phyloP scores from a whole-genome alignment of 495 filamentous ascomycete species.

The Cercophora sp. region DNA sequence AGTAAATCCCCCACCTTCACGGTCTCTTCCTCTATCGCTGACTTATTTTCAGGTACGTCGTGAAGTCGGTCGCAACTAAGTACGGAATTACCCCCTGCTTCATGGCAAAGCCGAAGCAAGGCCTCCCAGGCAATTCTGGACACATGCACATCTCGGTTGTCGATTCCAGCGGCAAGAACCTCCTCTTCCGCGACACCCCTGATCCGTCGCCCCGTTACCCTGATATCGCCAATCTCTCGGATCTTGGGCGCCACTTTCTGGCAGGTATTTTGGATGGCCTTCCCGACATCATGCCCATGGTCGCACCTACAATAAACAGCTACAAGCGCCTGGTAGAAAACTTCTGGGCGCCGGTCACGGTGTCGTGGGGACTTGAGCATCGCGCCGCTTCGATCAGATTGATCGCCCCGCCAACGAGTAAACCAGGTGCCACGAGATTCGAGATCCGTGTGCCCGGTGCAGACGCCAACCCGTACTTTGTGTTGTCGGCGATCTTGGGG shows the following conservation, averaged over 20 bases:
- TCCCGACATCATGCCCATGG: slow-evolving; percentile 90
- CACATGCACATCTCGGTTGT: slow-evolving; percentile 91
- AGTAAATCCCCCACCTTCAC: slow-evolving; percentile 44
- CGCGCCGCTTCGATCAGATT: slow-evolving; percentile 86
- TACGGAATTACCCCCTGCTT: slow-evolving; percentile 94
- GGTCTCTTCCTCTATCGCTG: neutral
- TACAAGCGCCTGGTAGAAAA: slow-evolving; percentile 98
- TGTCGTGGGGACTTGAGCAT: slow-evolving; percentile 95
- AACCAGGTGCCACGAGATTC: slow-evolving; percentile 79
- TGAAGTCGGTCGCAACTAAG: slow-evolving; percentile 78
- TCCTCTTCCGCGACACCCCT: slow-evolving; percentile 67
- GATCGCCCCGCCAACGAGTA: slow-evolving; percentile 80
- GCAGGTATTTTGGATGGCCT: slow-evolving; percentile 85
- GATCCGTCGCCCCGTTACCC: slow-evolving; percentile 67
- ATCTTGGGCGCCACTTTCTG: slow-evolving; percentile 88
- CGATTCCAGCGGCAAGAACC: slow-evolving; percentile 66
- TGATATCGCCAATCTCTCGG: slow-evolving; percentile 76
- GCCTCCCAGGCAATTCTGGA: slow-evolving; percentile 86
- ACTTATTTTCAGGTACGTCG: slow-evolving; percentile 56
- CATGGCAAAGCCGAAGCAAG: slow-evolving; percentile 96
- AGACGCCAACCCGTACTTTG: slow-evolving; percentile 83
- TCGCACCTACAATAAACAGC: slow-evolving; percentile 92
- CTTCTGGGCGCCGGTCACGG: slow-evolving; percentile 97
- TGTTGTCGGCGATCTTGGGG: slow-evolving; percentile 80
- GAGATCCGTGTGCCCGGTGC: slow-evolving; percentile 90